A percentile compares a stretch with the other conserved stretches of the same genome.
Conservation (phyloP, 805 yeast species). For the Limtongia smithiae region DNA sequence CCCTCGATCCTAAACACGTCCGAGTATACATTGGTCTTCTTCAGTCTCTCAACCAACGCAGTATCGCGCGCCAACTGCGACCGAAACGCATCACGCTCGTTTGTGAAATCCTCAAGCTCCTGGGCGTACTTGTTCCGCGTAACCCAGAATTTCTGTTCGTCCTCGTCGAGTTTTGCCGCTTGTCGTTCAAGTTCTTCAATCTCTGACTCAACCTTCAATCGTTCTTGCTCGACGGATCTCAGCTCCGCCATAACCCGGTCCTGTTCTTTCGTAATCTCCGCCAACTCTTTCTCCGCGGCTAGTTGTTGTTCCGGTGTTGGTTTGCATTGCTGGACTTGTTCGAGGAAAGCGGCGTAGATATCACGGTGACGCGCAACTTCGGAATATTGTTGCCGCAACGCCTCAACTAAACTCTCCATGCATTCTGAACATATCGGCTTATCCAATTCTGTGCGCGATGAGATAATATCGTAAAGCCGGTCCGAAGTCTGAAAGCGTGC, state of each 20-base stretch:
- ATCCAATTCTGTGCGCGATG: constrained; percentile 70
- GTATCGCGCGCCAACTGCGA: constrained; percentile 60
- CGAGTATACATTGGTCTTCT: constrained; percentile 76
- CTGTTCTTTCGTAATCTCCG: constrained; percentile 44
- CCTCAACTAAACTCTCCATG: constrained; percentile 59
- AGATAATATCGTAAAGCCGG: constrained; percentile 48
- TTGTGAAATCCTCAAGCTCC: constrained; percentile 48
- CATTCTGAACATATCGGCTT: constrained; percentile 89
- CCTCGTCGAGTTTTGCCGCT: constrained; percentile 36
- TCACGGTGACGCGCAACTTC: constrained; percentile 75
- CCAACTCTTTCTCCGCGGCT: constrained; percentile 47
- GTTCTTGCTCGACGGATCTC: constrained; percentile 40
- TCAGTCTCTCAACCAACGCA: constrained; percentile 63
- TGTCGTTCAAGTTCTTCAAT: constrained; percentile 44
- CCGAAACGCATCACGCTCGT: constrained; percentile 60
- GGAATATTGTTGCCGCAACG: constrained; percentile 66
- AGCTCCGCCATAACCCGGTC: constrained; percentile 37
- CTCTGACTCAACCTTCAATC: constrained; percentile 48
- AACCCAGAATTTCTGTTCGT: constrained; percentile 47
- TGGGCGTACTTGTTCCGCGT: constrained; percentile 56
- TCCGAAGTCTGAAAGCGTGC: constrained; percentile 14
- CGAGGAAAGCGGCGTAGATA: constrained; percentile 66
- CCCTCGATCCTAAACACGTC: constrained; percentile 67
- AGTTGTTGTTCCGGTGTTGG: constrained; percentile 45
- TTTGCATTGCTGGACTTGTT: constrained; percentile 48